Conservation (phyloP, 2,329 filamentous ascomycete species). For the Sordariomycetes sp. region DNA sequence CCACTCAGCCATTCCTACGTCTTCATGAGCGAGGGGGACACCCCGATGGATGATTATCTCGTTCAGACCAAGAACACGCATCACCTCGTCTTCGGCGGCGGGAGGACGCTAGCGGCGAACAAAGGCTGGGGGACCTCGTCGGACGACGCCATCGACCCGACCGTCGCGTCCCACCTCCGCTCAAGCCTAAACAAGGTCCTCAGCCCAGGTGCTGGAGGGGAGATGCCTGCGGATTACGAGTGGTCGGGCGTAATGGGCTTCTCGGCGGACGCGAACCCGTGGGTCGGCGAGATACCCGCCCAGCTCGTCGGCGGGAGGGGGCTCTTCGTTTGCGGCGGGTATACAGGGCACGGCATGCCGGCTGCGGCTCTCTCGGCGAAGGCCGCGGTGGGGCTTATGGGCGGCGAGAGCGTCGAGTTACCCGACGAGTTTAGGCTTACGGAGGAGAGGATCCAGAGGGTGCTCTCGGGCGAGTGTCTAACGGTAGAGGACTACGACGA, state of each 20-base stretch:
- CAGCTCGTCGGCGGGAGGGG: conserved; percentile 34
- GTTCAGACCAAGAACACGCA: conserved; percentile 54
- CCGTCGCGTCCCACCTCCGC: conserved; percentile 45
- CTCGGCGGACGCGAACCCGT: conserved; percentile 55
- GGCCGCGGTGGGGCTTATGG: conserved; percentile 51
- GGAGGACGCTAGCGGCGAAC: conserved; percentile 37
- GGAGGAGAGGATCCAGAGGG: conserved; percentile 12
- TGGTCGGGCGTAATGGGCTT: conserved; percentile 81
- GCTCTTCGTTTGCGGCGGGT: conserved; percentile 55
- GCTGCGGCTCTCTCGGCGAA: conserved; percentile 57
- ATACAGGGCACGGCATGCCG: conserved; percentile 70
- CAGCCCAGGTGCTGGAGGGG: conserved; percentile 20
- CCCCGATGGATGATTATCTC: conserved; percentile 59
- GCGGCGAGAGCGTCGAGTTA: conserved; percentile 27
- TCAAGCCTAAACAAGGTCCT: conserved; percentile 28
- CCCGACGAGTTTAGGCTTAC: conserved; percentile 29
- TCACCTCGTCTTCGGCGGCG: conserved; percentile 63
- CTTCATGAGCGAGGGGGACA: conserved; percentile 33
- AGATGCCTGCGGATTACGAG: conserved; percentile 43
- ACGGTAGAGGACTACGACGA: background rate
- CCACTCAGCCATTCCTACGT: conserved; percentile 49
- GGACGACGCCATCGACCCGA: conserved; percentile 45
- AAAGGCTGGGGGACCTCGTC: conserved; percentile 46
- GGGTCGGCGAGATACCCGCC: conserved; percentile 57
- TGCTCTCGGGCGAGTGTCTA: background rate